Evolutionary conservation across 1,139 yeast species (phyloP), one percentile per base, ranked within the genome.

Genomic region (Pichia sorboxylosa): DNA sequence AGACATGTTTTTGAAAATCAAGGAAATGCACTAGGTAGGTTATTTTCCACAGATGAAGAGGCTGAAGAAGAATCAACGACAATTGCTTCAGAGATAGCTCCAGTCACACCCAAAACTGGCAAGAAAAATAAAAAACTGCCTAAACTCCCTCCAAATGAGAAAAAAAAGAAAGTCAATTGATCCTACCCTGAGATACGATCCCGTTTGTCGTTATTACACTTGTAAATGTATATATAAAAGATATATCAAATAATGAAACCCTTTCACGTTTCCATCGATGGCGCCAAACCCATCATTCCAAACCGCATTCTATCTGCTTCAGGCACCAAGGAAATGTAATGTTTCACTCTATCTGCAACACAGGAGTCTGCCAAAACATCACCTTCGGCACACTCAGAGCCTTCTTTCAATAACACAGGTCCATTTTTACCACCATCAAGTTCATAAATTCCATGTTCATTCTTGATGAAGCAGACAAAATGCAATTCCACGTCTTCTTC

Each of bases 341-440:
- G 66, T 42, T 73, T 69, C 29, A 87, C 73, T 43, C 78, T 69
- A 6, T 63, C 58, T 11, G 62, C 51, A 14, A 85, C 61, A 16
- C 57, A 51, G 2, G 63, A 57, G 29, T 75, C 76, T 17, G 66
- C 63, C 22, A 84, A 49, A 25, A 85, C 63, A 45, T 78, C 78
- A 3, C 49, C 43, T 13, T 32, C 36, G 4, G 28, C 21, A 5
- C 35, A 40, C 36, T 81, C 59, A n/a, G 11, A n/a, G 10, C 10
- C 11, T 19, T 19, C 22, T 39, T 69, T 74, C 2, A 42, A 17
- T 9, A 37, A 11, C 29, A 77, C 61, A 1, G 94, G 87, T 0
- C 95, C 94, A 27, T 58, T 59, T 43, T 94, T 66, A 43, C 97
- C 65, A 0, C 98, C 98, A 51, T 90, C 98, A 31, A 90, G 64